These are phyloP conservation scores for Chamaenerion angustifolium DNA, from an alignment of 345 rosid species.

Conservation along the genomic window DNA sequence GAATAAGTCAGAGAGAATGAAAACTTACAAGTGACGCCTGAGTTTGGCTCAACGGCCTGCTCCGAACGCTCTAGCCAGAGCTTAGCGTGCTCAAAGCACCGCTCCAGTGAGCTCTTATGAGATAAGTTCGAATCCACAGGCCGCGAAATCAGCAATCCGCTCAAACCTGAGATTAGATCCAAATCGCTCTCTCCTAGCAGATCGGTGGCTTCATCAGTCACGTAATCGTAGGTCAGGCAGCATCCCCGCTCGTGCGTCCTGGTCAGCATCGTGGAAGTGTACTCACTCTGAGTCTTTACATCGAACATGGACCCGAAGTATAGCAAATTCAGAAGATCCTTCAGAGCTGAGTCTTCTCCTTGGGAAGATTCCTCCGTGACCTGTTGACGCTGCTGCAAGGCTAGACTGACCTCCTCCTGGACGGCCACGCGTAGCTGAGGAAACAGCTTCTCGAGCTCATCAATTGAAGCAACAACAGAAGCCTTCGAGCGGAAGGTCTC, in stretches of 20 bases:
- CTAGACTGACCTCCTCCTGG: slow-evolving; percentile 44
- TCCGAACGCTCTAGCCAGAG: slow-evolving; percentile 65
- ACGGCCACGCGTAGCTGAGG: slow-evolving; percentile 51
- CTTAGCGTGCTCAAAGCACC: slow-evolving; percentile 63
- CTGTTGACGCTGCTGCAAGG: background rate
- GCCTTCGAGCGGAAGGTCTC: slow-evolving; percentile 83
- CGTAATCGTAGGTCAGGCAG: slow-evolving; percentile 82
- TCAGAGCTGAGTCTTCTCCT: slow-evolving; percentile 10
- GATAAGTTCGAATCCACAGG: slow-evolving; percentile 65
- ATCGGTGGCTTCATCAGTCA: slow-evolving; percentile 89
- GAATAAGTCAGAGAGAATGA: background rate
- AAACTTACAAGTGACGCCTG: slow-evolving; percentile 43
- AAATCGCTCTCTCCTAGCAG: slow-evolving; percentile 70
- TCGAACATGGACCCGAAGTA: slow-evolving; percentile 78
- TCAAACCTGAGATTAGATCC: slow-evolving; percentile 53
- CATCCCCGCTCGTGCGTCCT: slow-evolving; percentile 81
- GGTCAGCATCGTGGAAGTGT: slow-evolving; percentile 61
- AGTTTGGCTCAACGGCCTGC: slow-evolving; percentile 36
- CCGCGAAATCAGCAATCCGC: slow-evolving; percentile 57
- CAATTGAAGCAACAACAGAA: slow-evolving; percentile 42
- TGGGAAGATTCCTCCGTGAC: slow-evolving; percentile 7
- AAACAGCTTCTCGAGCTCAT: slow-evolving; percentile 85
- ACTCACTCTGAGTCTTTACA: slow-evolving; percentile 69
- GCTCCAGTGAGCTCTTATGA: slow-evolving; percentile 67
- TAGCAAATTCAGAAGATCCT: slow-evolving; percentile 64